Evolutionary conservation across 495 filamentous ascomycete species (phyloP).

Genomic region (Haplographium delicatum): DNA sequence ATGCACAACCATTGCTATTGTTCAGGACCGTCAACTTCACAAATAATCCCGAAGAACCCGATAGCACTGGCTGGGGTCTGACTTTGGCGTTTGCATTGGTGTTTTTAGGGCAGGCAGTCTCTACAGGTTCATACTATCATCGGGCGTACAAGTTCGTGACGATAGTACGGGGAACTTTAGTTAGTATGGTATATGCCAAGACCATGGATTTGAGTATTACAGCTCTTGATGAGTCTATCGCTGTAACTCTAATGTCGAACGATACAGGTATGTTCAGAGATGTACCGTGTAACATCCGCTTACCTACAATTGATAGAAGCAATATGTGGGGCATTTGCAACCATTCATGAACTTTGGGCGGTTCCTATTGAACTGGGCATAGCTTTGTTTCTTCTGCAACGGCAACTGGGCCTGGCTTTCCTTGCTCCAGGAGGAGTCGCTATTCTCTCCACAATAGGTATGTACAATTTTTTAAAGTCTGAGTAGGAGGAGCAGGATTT

Average conservation of each 20-base stretch:
- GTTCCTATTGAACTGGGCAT: conserved; percentile 26
- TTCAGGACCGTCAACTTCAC: conserved; percentile 45
- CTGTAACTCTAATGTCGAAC: conserved; percentile 53
- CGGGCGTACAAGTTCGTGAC: conserved; percentile 42
- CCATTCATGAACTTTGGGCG: conserved; percentile 53
- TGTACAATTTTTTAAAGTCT: conserved; percentile 1
- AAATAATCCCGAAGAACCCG: conserved; percentile 36
- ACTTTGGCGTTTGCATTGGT: conserved; percentile 61
- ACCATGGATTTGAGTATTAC: conserved; percentile 41
- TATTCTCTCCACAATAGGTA: conserved; percentile 38
- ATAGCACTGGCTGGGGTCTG: conserved; percentile 47
- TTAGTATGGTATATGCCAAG: conserved; percentile 51
- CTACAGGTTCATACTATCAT: conserved; percentile 34
- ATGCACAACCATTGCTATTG: conserved; percentile 61
- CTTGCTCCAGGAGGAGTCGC: conserved; percentile 28
- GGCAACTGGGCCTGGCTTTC: conserved; percentile 24
- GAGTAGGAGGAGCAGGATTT: conserved; percentile 11
- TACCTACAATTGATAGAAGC: conserved; percentile 27
- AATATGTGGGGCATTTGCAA: conserved; percentile 37
- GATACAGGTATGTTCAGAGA: conserved; percentile 31
- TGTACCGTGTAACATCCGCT: not conserved
- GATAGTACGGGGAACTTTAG: conserved; percentile 51
- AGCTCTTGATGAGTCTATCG: conserved; percentile 45
- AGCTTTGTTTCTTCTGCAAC: conserved; percentile 25
- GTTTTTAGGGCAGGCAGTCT: conserved; percentile 51